Evolutionary conservation across 345 rosid genomes (phyloP), one percentile per base, ranked within the genome.

Genomic region (Eucalyptus grandis): DNA sequence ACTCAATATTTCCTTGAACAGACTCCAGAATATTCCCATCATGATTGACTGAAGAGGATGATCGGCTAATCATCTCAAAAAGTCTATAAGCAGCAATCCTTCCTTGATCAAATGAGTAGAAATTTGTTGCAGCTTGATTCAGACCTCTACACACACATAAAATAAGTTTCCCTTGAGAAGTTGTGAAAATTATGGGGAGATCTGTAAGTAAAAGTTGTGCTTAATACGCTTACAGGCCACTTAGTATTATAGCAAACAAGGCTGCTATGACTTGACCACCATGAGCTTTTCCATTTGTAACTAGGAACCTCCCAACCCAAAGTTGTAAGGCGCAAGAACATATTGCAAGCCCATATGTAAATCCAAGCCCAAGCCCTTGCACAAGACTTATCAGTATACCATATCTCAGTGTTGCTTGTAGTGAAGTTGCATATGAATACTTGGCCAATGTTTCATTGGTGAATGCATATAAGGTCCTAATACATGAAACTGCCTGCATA

Each of bases 341-440:
- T 89, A 97, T 96, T 37, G 99, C 99, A 91, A 97, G 99, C 87
- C 99, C 99, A 94, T 97, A 97, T 13, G 99, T 97, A 92, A 97
- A 96, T 88, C 99, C 99, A 92, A 97, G 99, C 82, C 99, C 99
- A 91, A 97, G 99, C 88, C 99, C 99, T 97, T 97, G 99, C 90
- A 97, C 99, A 89, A 96, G 99, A 90, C 99, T 97, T 88, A 97
- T 97, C 91, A 95, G 89, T 88, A 97, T 95, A 88, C 99, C 99
- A 90, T 96, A 97, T 94, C 98, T 94, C 92, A 97, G 92, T 87
- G 99, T 97, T 91, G 99, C 99, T 95, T 97, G 99, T 37, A 97
- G 92, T 81, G 99, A 96, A 89, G 96, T 97, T 72, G 99, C 99
- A 91, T 97, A 97, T 80, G 99, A 97, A 93, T 97, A 96, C 92